Conservation (phyloP, 23 red algal genomes). For the Agarophyton chilense region DNA sequence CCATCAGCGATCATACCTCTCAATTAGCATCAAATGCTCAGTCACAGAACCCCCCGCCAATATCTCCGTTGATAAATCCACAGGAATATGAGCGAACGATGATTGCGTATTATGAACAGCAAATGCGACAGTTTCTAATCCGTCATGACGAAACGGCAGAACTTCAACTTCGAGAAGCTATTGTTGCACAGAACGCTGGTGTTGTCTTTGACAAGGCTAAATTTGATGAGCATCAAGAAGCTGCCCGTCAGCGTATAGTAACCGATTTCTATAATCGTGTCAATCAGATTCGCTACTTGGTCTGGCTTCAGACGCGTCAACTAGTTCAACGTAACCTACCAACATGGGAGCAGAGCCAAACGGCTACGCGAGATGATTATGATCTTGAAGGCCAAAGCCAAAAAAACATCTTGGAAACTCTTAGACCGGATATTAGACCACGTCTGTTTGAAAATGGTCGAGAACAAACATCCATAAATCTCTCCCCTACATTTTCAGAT, state of each 20-base stretch:
- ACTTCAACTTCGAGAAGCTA: slow-evolving; percentile 42
- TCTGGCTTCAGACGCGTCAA: slow-evolving; percentile 39
- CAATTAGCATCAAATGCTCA: background rate
- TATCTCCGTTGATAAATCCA: background rate
- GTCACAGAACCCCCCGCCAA: background rate
- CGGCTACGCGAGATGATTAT: background rate
- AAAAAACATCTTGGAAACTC: background rate
- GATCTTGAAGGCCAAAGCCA: background rate
- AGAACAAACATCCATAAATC: background rate
- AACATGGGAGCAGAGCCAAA: background rate
- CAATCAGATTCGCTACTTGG: slow-evolving; percentile 25
- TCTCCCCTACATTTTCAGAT: background rate
- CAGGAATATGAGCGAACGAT: slow-evolving; percentile 47
- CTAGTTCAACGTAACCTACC: background rate
- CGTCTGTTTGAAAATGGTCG: background rate
- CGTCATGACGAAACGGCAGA: slow-evolving; percentile 34
- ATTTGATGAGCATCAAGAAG: slow-evolving; percentile 63
- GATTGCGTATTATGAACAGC: slow-evolving; percentile 55
- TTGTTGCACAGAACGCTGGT: slow-evolving; percentile 50
- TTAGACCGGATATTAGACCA: background rate
- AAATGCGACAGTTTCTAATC: slow-evolving; percentile 24
- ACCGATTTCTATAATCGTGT: slow-evolving; percentile 36
- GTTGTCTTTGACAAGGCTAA: slow-evolving; percentile 48
- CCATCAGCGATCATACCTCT: background rate
- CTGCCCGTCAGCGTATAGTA: slow-evolving; percentile 49